Base-by-base conservation (phyloP, 2,329 filamentous ascomycete genomes). In the Pseudogymnoascus sp. region DNA sequence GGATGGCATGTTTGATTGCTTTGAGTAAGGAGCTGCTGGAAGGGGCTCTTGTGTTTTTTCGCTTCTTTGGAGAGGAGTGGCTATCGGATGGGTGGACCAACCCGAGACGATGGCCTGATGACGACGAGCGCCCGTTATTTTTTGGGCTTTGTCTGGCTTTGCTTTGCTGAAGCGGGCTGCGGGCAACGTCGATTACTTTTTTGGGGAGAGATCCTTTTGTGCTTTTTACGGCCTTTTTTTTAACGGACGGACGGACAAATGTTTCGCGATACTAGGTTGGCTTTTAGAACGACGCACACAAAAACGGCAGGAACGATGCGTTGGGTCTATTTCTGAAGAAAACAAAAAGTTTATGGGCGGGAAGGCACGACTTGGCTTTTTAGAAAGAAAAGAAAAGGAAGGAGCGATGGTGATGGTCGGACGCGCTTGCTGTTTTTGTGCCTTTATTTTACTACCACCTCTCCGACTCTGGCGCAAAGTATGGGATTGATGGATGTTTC, bases 1-100 rank as follows among this genome's bases (percentile, higher is more conserved):
- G 22, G 93, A 97, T 70, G 85, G 89, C 68, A 82, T 97, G 72
- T 83, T 97, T 69, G 87, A 89, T 70, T 86, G 84, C 67, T 90
- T 71, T 38, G 67, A 65, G 60, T 25, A 30, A 60, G 39, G n/a
- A 4, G n/a, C 8, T 12, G 8, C 2, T 32, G n/a, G 39, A 12
- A 14, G 2, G 43, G 2, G 18, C 22, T 22, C 22, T 4, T 12
- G 34, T 12, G 18, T 5, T 0, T 12, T 38, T 58, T 58, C 32
- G 18, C 12, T 58, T 58, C 57, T 58, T 58, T 39, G 32, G 37
- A 25, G 8, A 11, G 25, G n/a, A 16, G 57, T 37, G 18, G 20
- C 39, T 22, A 4, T 22, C 22, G 22, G 22, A 22, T 22, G 22
- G 22, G 22, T 22, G 22, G 22, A 22, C 22, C 4, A 22, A 22